phyloP scores from a whole-genome alignment of 1,284 basidiomycete species.

The Inonotus hispidus region DNA sequence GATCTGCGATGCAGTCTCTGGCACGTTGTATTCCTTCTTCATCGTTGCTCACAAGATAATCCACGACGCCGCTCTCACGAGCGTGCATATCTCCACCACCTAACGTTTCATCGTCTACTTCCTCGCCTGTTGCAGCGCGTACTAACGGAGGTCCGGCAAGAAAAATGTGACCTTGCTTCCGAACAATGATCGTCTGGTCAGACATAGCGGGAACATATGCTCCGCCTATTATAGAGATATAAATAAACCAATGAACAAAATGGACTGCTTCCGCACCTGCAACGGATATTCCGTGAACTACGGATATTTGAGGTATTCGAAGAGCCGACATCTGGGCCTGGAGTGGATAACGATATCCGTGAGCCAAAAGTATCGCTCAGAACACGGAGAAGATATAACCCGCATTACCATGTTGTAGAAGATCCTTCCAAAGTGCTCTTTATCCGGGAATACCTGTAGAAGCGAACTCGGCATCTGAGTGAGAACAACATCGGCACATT shows the following conservation, averaged over 20 bases:
- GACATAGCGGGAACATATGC: constrained; percentile 97
- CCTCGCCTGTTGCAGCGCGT: constrained; percentile 92
- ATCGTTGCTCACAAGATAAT: constrained; percentile 86
- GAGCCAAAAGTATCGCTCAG: background rate
- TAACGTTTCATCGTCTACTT: constrained; percentile 88
- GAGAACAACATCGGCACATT: background rate
- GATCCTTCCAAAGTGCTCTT: constrained; percentile 92
- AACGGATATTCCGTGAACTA: constrained; percentile 93
- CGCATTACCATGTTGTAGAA: constrained; percentile 89
- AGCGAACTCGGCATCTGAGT: background rate
- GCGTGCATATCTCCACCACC: constrained; percentile 95
- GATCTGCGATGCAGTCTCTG: constrained; percentile 74
- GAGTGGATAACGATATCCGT: background rate
- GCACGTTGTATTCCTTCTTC: constrained; percentile 86
- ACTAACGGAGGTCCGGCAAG: constrained; percentile 95
- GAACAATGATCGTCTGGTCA: constrained; percentile 93
- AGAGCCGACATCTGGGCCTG: constrained; percentile 88
- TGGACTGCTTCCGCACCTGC: constrained; percentile 45
- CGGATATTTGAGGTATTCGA: constrained; percentile 87
- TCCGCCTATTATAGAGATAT: constrained; percentile 50
- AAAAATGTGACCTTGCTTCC: constrained; percentile 91
- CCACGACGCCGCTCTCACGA: constrained; percentile 88
- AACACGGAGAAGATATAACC: constrained; percentile 7
- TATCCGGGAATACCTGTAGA: constrained; percentile 70
- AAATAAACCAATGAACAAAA: constrained; percentile 13